phyloP scores from a whole-genome alignment of 345 rosid genomes.

The Clarkia xantiana region DNA sequence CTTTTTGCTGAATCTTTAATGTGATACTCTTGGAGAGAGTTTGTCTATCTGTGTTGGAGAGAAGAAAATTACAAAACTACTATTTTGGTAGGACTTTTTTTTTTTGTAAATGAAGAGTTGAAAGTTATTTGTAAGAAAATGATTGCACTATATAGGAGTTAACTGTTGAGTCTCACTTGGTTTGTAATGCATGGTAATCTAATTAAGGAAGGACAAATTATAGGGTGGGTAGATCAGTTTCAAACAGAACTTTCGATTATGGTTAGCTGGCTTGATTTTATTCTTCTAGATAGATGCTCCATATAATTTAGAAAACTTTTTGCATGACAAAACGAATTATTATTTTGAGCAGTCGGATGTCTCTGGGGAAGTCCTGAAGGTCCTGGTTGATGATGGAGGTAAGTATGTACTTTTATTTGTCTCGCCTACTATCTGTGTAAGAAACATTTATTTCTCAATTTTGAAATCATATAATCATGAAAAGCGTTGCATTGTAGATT shows the following conservation, averaged over 20 bases:
- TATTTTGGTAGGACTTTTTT: too few species aligned
- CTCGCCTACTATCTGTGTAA: too few species aligned
- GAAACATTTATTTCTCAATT: too few species aligned
- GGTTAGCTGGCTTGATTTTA: slow-evolving; percentile 26
- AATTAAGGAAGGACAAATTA: slow-evolving; percentile 74
- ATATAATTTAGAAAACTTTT: background rate
- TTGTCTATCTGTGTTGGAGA: too few species aligned
- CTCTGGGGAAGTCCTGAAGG: slow-evolving; percentile 78
- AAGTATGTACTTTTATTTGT: background rate
- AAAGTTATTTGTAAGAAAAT: too few species aligned
- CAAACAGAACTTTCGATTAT: slow-evolving; percentile 68
- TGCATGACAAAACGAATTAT: background rate
- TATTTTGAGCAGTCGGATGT: slow-evolving; percentile 65
- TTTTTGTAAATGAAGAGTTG: too few species aligned
- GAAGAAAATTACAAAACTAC: too few species aligned
- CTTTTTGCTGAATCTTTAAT: too few species aligned
- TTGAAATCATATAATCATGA: too few species aligned
- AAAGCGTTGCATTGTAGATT: too few species aligned
- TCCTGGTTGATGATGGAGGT: slow-evolving; percentile 84
- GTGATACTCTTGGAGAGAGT: too few species aligned
- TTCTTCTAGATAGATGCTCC: background rate
- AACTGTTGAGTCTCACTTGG: background rate
- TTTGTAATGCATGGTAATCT: slow-evolving; percentile 46
- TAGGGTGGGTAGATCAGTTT: slow-evolving; percentile 76
- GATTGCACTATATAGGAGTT: too few species aligned